Base-by-base conservation (phyloP, 2,329 filamentous ascomycete species). In the Cercospora sp. region DNA sequence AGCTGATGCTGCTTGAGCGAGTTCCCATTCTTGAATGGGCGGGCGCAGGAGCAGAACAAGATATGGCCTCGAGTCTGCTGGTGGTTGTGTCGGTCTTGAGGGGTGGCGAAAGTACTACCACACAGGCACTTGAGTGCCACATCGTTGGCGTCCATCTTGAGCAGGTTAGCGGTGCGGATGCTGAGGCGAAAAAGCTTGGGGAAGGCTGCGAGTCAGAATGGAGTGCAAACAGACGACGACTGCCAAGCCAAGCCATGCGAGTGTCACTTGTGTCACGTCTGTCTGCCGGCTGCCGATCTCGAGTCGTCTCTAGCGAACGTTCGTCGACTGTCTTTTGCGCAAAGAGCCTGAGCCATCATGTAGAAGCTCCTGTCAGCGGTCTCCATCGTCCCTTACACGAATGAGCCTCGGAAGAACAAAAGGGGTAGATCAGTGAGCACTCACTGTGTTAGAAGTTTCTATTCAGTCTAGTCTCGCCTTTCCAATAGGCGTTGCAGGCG, bases 401-500 rank as follows among this genome's bases (percentile, higher is more conserved):
- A 21, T 12, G 10, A 16, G 12, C 7, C 3, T 5, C 24, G 26
- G 5, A 24, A 28, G 13, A 7, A 28, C 4, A n/a, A 53, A 18
- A 28, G 10, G 49, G 12, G 24, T n/a, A 13, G 13, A 12, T 13
- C 49, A 53, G 24, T 4, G 12, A 16, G 24, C 24, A 53, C 49
- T 53, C 6, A 53, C 49, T 12, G 49, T 16, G 24, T 5, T 53
- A 53, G 45, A 24, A n/a, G 9, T 13, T 53, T 53, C 49, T n/a
- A 53, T 53, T 68, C 49, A 68, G 58, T 68, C 66, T 9, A 24
- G 30, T 28, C 66, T 65, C 57, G 59, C 64, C 51, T 69, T 69
- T 9, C 61, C 51, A 45, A 37, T 66, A 7, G 51, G 5, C 30
- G 45, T 57, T n/a, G 30, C 49, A 24, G 49, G 61, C 1, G 61